A percentile compares a stretch with the other conserved stretches of the same genome.
Evolutionary conservation across 495 filamentous ascomycete species (phyloP).

Genomic region (Apiosordaria backusii): DNA sequence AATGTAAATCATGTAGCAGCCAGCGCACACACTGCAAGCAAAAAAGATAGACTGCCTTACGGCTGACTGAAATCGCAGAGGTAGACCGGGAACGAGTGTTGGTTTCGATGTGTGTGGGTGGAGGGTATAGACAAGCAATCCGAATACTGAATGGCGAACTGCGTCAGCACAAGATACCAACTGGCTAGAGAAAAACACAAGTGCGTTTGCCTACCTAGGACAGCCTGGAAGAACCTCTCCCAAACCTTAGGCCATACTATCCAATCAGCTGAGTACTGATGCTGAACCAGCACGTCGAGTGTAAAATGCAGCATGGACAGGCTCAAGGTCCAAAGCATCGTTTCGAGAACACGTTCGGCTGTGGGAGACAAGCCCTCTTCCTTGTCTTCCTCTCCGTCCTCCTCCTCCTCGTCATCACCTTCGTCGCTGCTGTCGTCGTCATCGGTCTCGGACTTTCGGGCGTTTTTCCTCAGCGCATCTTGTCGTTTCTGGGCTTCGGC

Average conservation of each 20-base stretch:
- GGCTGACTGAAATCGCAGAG: slow-evolving; percentile 41
- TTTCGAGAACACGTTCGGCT: slow-evolving; percentile 53
- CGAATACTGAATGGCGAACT: slow-evolving; percentile 48
- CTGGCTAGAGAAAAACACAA: not conserved
- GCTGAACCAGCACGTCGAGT: slow-evolving; percentile 82
- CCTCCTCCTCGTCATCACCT: slow-evolving; percentile 22
- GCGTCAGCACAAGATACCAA: slow-evolving; percentile 1
- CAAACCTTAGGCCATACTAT: slow-evolving; percentile 58
- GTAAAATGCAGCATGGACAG: slow-evolving; percentile 81
- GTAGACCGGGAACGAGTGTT: slow-evolving; percentile 41
- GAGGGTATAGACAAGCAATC: slow-evolving; percentile 57
- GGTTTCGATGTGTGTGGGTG: slow-evolving; percentile 51
- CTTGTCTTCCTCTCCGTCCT: slow-evolving; percentile 32
- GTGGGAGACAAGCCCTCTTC: slow-evolving; percentile 33
- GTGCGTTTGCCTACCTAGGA: slow-evolving; percentile 45
- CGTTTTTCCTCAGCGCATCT: slow-evolving; percentile 25
- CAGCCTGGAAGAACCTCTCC: slow-evolving; percentile 47
- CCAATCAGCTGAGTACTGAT: slow-evolving; percentile 73
- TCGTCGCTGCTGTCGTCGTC: slow-evolving; percentile 11
- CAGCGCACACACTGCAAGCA: slow-evolving; percentile 49
- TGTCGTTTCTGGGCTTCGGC: slow-evolving; percentile 35
- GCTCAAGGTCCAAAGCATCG: slow-evolving; percentile 65
- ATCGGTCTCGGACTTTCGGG: not conserved
- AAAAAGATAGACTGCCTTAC: slow-evolving; percentile 63
- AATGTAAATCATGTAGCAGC: slow-evolving; percentile 74